Conservation (phyloP, 2,329 filamentous ascomycete species). For the Corniculantispora saksenae region DNA sequence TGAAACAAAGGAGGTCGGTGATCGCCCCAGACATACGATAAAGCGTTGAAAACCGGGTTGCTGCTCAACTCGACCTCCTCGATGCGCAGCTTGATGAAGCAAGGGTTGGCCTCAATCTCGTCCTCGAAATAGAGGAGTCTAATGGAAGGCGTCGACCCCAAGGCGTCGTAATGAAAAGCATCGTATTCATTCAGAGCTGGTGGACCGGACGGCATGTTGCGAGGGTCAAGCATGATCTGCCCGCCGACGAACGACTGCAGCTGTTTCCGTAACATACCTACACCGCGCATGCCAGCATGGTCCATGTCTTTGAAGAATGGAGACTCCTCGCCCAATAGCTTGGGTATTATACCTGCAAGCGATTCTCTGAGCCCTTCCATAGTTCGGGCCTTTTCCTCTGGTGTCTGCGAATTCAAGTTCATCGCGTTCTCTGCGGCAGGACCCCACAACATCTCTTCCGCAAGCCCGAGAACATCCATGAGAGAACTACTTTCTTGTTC, state of each 20-base stretch:
- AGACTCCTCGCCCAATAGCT: neutral
- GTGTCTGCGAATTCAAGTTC: neutral
- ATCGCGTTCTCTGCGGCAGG: neutral
- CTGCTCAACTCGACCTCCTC: neutral
- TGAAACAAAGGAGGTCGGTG: neutral
- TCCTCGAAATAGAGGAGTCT: neutral
- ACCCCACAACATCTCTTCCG: neutral
- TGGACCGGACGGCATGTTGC: neutral
- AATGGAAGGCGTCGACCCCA: neutral
- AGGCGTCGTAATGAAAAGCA: neutral
- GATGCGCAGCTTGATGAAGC: neutral
- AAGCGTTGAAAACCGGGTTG: neutral
- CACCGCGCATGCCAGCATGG: neutral
- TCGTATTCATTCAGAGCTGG: neutral
- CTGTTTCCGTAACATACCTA: neutral
- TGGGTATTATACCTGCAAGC: neutral
- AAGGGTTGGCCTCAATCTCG: neutral
- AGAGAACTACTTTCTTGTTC: neutral
- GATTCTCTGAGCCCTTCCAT: neutral
- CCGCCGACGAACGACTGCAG: neutral
- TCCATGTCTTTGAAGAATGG: neutral
- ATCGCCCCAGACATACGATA: slow-evolving; percentile 15
- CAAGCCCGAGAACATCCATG: neutral
- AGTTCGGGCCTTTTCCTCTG: neutral
- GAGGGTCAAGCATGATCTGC: neutral